These are phyloP conservation scores for Botrytis hyacinthi DNA, from an alignment of 2,329 filamentous ascomycete genomes.

Conservation along the genomic window DNA sequence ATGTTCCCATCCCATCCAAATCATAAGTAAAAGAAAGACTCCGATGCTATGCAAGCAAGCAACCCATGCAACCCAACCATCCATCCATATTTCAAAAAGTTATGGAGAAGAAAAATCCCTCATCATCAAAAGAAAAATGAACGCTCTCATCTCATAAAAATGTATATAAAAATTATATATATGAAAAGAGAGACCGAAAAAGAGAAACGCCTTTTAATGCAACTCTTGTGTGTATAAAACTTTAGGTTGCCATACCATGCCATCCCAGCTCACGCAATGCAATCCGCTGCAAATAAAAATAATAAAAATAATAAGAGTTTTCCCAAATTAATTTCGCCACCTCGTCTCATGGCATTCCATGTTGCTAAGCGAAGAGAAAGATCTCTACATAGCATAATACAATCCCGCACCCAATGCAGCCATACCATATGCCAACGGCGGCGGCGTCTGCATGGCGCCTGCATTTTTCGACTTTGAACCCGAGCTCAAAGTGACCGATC, in stretches of 20 bases:
- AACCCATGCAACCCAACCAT: neutral
- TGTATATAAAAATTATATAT: no score
- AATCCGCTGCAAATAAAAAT: neutral
- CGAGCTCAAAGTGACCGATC: slow-evolving; percentile 23
- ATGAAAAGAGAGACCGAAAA: no score
- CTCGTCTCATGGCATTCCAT: neutral
- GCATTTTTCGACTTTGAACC: slow-evolving; percentile 25
- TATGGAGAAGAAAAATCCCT: neutral
- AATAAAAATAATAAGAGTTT: neutral
- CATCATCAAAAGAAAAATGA: neutral
- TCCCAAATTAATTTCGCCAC: neutral
- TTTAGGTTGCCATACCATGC: neutral
- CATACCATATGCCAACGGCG: slow-evolving; percentile 27
- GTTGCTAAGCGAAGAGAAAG: slow-evolving; percentile 11
- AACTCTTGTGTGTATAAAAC: neutral
- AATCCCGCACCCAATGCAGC: slow-evolving; percentile 32
- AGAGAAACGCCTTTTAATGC: neutral
- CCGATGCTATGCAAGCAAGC: neutral
- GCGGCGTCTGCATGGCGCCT: slow-evolving; percentile 22
- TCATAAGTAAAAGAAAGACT: neutral
- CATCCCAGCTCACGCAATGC: neutral
- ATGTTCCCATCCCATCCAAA: neutral
- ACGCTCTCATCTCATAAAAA: neutral
- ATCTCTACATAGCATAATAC: slow-evolving; percentile 26
- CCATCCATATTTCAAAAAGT: neutral